These are phyloP conservation scores for Eucommia ulmoides DNA, from an alignment of 257 asterid genomes.

Conservation along the genomic window DNA sequence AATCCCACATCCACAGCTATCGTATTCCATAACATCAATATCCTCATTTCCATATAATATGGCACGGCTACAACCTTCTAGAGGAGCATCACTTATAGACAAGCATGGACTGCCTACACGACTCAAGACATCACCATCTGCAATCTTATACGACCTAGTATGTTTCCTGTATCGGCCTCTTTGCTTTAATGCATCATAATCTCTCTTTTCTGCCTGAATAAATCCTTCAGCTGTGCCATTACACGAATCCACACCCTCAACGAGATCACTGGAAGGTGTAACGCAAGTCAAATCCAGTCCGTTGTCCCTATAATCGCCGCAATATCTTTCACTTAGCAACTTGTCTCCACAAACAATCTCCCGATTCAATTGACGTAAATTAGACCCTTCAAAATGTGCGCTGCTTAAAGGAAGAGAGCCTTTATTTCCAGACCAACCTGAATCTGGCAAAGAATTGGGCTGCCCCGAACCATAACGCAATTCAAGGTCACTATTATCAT, in stretches of 20 bases:
- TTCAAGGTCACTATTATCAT: constrained; percentile 22
- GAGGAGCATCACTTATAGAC: constrained; percentile 21
- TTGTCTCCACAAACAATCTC: constrained; percentile 14
- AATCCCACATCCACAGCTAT: constrained; percentile 65
- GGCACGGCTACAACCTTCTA: constrained; percentile 16
- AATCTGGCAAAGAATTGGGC: constrained; percentile 10
- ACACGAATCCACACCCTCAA: constrained; percentile 40
- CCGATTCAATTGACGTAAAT: constrained; percentile 9
- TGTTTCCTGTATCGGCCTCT: constrained; percentile 18
- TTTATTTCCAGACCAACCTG: constrained; percentile 12
- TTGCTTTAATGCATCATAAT: constrained; percentile 9
- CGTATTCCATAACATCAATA: constrained; percentile 32
- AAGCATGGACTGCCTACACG: constrained; percentile 35
- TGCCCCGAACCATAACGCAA: constrained; percentile 16
- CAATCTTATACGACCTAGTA: constrained; percentile 18
- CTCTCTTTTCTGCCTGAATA: constrained; percentile 15
- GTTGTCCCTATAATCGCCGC: constrained; percentile 21
- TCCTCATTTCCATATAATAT: constrained; percentile 31
- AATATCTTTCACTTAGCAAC: constrained; percentile 21
- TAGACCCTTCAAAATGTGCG: constrained; percentile 4
- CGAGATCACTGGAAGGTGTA: constrained; percentile 17
- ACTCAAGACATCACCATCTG: constrained; percentile 31
- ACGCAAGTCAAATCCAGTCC: constrained; percentile 18
- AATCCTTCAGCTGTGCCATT: constrained; percentile 33
- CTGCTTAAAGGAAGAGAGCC: constrained; percentile 4